Evolutionary conservation across 805 yeast species (phyloP).

Genomic region (Candida ascalaphidarum): DNA sequence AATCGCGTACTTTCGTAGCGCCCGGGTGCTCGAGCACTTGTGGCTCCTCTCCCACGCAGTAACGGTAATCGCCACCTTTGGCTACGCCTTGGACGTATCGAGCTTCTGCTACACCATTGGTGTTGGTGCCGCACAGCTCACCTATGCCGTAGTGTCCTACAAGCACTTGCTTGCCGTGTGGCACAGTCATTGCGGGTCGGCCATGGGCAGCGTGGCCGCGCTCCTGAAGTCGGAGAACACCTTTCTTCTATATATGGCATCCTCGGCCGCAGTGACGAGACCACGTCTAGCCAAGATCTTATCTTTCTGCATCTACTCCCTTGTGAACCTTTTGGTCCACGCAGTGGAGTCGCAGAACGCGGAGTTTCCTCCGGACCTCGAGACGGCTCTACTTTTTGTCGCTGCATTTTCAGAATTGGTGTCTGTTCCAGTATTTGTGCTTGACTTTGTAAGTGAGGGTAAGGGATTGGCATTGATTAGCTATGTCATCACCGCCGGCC

Average conservation of each 20-base stretch:
- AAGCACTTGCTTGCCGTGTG: conserved; percentile 6
- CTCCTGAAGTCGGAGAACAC: conserved; percentile 21
- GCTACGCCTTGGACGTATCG: background rate
- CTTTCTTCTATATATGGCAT: conserved; percentile 13
- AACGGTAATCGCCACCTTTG: conserved; percentile 1
- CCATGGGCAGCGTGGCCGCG: conserved; percentile 9
- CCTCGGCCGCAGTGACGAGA: conserved; percentile 12
- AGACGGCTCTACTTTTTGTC: conserved; percentile 6
- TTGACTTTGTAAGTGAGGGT: conserved; percentile 2
- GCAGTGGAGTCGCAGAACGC: too few species aligned
- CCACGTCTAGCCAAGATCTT: conserved; percentile 12
- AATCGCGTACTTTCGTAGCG: too few species aligned
- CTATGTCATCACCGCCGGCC: conserved; percentile 4
- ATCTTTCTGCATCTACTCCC: conserved; percentile 19
- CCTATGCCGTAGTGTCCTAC: conserved; percentile 12
- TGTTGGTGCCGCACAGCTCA: conserved; percentile 4
- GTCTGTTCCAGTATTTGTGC: conserved; percentile 4
- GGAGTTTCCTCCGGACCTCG: conserved; percentile 11
- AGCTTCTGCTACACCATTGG: conserved; percentile 5
- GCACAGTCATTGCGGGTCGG: too few species aligned
- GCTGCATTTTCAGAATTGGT: conserved; percentile 8
- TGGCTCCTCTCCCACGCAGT: conserved; percentile 4
- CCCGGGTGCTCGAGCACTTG: conserved; percentile 1
- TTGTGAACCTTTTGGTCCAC: conserved; percentile 14
- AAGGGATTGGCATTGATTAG: conserved; percentile 1